Evolutionary conservation across 2,329 filamentous ascomycete genomes (phyloP).

Genomic region (Claviceps lovelessii): DNA sequence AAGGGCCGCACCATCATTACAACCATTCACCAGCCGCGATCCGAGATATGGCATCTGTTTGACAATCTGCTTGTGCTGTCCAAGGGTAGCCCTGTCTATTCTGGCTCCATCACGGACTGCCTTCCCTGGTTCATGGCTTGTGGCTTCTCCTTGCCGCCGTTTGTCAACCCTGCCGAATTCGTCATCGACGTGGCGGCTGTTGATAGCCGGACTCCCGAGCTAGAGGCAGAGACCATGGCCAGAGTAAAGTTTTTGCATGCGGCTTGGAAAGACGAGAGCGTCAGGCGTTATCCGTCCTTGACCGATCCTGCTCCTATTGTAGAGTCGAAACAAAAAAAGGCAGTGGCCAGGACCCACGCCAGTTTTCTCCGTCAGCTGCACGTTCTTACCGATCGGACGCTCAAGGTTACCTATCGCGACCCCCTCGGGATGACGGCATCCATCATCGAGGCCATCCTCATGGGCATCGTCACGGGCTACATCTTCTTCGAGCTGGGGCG

Average conservation of each 20-base stretch:
- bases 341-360: conserved; percentile 28
- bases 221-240: conserved; percentile 43
- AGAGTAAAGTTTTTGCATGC: conserved; percentile 47
- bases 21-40: conserved; percentile 64
- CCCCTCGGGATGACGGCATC: conserved; percentile 61
- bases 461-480: conserved; percentile 60
- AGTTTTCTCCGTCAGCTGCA: conserved; percentile 46
- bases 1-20: conserved; percentile 59
- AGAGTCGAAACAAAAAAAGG: conserved; percentile 7
- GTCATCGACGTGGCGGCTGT: conserved; percentile 61
- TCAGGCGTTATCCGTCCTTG: conserved; percentile 12
- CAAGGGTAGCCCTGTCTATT: conserved; percentile 53
- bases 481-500: conserved; percentile 53
- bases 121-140: conserved; percentile 48
- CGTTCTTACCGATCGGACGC: conserved; percentile 54
- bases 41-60: conserved; percentile 67
- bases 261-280: conserved; percentile 38
- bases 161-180: conserved; percentile 67
- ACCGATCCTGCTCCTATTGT: conserved; percentile 4
- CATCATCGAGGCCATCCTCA: conserved; percentile 52
- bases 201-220: conserved; percentile 54
- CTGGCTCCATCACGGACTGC: conserved; percentile 43
- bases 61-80: conserved; percentile 58
- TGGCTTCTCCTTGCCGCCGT: conserved; percentile 49
- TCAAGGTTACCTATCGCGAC: conserved; percentile 61